Base-by-base conservation (phyloP, 768 basidiomycete genomes). In the Naganishia kalamii region DNA sequence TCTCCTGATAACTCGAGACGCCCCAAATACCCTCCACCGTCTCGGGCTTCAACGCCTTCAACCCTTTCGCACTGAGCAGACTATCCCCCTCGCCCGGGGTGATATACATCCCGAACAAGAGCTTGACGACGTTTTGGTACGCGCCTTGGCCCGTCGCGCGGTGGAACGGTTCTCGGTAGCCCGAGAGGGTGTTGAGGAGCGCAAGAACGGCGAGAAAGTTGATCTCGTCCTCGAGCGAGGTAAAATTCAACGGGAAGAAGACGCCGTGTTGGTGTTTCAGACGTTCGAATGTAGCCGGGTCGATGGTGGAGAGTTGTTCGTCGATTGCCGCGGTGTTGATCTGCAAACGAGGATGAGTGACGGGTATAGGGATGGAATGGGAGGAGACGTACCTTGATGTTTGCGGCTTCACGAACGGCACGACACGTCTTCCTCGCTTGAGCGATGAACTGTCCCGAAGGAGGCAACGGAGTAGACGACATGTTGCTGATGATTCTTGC, bases 141-240 rank as follows among this genome's bases (percentile, higher is more conserved):
- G 89, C 89, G 23, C 90, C 90, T 44, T 89, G 85, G 15, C 86
- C 85, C 2, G 87, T 87, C 63, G 85, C 84, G 15, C 79, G 77
- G 75, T 89, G 89, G 41, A 93, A 82, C 4, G 87, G 84, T 4
- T 82, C 80, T 27, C 89, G 87, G 76, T 88, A 92, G 37, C 88
- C 88, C 0, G 88, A 89, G 4, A 83, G 88, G 75, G 92, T 89
- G 75, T 92, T 92, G 35, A 94, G 82, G 19, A 92, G 81, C 2
- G 86, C 85, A 44, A 92, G 84, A 8, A 89, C 77, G 48, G 86
- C 85, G n/a, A 92, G 79, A 30, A 92, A 80, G 75, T 91, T 92
- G 65, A 94, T 80, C 78, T 94, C 91, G 46, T 87, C 84, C 4
- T 85, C 78, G 21, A 82, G 77, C 0, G 87, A 87, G 40, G 87